Base-by-base conservation (phyloP, 2,329 filamentous ascomycete species). In the Talaromyces marneffei region DNA sequence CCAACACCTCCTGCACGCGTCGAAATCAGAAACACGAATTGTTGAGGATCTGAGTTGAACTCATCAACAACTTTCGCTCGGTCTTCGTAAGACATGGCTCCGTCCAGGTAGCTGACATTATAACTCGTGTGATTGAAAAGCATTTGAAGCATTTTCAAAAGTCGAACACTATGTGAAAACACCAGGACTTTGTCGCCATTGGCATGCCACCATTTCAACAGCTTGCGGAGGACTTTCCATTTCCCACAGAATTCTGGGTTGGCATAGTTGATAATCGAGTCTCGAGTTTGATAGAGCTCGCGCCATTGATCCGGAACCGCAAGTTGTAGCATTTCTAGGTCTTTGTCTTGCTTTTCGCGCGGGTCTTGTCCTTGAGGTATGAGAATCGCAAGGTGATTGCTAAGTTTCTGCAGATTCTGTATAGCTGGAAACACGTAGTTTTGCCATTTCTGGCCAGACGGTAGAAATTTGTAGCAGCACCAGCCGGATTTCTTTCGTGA, bases 11-110 rank as follows among this genome's bases (percentile, higher is more conserved):
- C 94, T 2, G 94, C 92, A 70, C 89, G 91, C 6, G 94, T 97
- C 23, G 90, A 96, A 69, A 99, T 97, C 20, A 99, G 81, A 68
- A 99, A 99, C 4, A 97, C 92, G 69, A 99, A 99, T 69, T 94
- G 91, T 3, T 81, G 82, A 0, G 91, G 85, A 69, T 96, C 88
- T 0, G 89, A 85, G 72, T 99, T 99, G 83, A 96, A 99, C 53
- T 91, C 88, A 70, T 96, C 89, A 0, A 99, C 94, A 0, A 85
- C 85, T 50, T 84, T 85, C 65, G 92, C 87, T 9, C 94, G 87
- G 60, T 96, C 92, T 58, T 92, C 89, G 68, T 94, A 92, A 35
- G 80, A 84, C 78, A 97, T 86, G 9, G 86, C 85, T 0, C 94
- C 94, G 68, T 97, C 92, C 4, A 99, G 80, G 70, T 96, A 97